Evolutionary conservation across 306 rosid species (phyloP).

Genomic region (Canavalia gladiata): DNA sequence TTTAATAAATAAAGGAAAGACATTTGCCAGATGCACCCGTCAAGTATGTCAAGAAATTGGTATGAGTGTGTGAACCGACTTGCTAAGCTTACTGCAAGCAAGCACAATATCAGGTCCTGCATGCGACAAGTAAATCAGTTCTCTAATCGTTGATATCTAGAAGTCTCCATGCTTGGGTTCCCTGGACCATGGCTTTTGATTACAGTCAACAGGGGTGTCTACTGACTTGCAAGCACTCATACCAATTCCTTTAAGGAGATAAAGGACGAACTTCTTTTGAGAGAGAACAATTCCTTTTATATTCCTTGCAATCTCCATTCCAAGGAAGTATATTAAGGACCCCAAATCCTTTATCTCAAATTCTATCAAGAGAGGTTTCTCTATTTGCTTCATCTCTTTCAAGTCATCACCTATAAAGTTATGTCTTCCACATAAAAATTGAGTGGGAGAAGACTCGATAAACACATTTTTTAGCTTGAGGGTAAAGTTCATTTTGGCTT

Average conservation of each 20-base stretch:
- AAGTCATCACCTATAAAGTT: not conserved
- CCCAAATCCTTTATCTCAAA: too few species aligned
- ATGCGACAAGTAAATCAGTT: constrained; percentile 1
- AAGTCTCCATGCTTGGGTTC: not conserved
- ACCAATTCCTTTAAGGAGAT: not conserved
- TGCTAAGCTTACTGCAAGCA: not conserved
- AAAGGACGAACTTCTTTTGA: not conserved
- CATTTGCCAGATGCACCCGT: not conserved
- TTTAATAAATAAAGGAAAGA: not conserved
- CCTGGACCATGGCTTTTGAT: not conserved
- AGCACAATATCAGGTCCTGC: not conserved
- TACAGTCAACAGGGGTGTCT: not conserved
- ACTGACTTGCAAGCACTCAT: not conserved
- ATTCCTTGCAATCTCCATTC: not conserved
- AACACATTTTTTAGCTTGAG: too few species aligned
- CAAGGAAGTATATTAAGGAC: not conserved
- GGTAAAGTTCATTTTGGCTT: too few species aligned
- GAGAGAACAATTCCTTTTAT: constrained; percentile 3
- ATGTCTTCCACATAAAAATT: not conserved
- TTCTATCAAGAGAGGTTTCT: not conserved
- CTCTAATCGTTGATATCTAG: not conserved
- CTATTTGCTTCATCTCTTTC: not conserved
- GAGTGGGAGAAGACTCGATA: too few species aligned
- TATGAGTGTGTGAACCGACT: not conserved
- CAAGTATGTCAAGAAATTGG: not conserved